phyloP scores from a whole-genome alignment of 148 eudicot genomes.

The Rhododendron mucronatum region DNA sequence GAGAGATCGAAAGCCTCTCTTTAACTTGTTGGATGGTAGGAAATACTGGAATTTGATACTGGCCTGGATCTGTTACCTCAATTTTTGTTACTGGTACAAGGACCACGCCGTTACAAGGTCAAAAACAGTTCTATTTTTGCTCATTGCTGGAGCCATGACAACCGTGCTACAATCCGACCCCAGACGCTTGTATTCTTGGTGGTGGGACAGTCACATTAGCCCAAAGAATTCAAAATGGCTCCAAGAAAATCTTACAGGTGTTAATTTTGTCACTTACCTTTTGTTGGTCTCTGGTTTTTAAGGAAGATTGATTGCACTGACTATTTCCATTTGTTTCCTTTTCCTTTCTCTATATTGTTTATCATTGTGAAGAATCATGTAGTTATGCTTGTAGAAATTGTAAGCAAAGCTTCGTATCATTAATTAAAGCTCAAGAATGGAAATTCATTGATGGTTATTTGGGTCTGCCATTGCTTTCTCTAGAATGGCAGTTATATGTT shows the following conservation, averaged over 20 bases:
- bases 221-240: slow-evolving; percentile 72
- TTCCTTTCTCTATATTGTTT: background rate
- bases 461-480: background rate
- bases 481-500: background rate
- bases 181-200: slow-evolving; percentile 62
- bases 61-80: slow-evolving; percentile 36
- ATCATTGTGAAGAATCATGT: background rate
- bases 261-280: background rate
- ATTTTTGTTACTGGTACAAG: slow-evolving; percentile 30
- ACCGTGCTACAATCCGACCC: slow-evolving; percentile 43
- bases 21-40: slow-evolving; percentile 1
- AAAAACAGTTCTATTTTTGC: slow-evolving; percentile 29
- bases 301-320: background rate
- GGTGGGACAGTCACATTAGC: slow-evolving; percentile 73
- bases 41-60: slow-evolving; percentile 19
- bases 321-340: background rate
- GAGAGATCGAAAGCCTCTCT: slow-evolving; percentile 7
- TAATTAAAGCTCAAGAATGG: background rate
- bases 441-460: background rate
- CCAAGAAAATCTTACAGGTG: slow-evolving; percentile 62
- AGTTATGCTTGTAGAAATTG: background rate
- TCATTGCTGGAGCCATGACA: slow-evolving; percentile 45
- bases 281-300: background rate
- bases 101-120: slow-evolving; percentile 31
- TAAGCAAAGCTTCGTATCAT: background rate